Evolutionary conservation across 129 eudicot genomes (phyloP).

Genomic region (Escallonia rubra): DNA sequence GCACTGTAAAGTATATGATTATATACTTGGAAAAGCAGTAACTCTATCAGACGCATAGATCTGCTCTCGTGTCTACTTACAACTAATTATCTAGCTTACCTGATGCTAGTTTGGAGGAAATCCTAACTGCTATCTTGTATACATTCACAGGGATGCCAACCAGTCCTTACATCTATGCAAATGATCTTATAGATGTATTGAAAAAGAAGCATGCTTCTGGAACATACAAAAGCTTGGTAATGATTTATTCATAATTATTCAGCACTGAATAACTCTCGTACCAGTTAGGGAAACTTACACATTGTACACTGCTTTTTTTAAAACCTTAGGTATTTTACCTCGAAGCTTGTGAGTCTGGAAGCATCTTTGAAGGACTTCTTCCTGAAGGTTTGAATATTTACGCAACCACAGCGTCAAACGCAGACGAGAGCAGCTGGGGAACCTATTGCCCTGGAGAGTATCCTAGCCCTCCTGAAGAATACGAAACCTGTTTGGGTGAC

Average conservation of each 20-base stretch:
- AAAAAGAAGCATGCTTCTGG: slow-evolving; percentile 86
- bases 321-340: slow-evolving; percentile 69
- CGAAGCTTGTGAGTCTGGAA: slow-evolving; percentile 99
- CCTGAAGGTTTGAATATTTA: slow-evolving; percentile 83
- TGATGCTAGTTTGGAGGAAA: too few relatives aligned
- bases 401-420: slow-evolving; percentile 92
- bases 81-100: too few relatives aligned
- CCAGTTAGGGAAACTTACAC: background rate
- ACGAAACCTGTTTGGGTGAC: slow-evolving; percentile 94
- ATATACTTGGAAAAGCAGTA: too few relatives aligned
- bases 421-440: slow-evolving; percentile 93
- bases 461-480: slow-evolving; percentile 82
- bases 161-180: slow-evolving; percentile 65
- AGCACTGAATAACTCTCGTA: background rate
- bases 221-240: slow-evolving; percentile 92
- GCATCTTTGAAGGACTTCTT: slow-evolving; percentile 88
- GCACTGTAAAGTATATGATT: too few relatives aligned
- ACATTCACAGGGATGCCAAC: slow-evolving; percentile 72
- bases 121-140: background rate
- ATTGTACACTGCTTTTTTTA: slow-evolving; percentile 7
- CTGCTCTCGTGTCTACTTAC: too few relatives aligned
- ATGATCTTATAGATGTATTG: slow-evolving; percentile 58
- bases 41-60: too few relatives aligned
- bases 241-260: background rate
- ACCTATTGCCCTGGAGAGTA: slow-evolving; percentile 86